Evolutionary conservation across 2,329 filamentous ascomycete genomes (phyloP).

Genomic region (Aspergillus fischeri): DNA sequence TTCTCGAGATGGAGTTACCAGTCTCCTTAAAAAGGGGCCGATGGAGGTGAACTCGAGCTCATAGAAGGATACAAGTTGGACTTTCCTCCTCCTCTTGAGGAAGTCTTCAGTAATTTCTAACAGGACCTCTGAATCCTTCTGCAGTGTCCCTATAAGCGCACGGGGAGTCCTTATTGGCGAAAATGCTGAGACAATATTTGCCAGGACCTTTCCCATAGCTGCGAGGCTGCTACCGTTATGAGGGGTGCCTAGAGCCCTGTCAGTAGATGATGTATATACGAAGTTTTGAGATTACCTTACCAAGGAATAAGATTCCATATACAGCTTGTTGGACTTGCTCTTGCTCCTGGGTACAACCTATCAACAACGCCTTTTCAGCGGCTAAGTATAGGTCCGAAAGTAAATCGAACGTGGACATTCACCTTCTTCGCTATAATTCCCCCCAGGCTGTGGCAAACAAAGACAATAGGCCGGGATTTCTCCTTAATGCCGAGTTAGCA

Average conservation of each 20-base stretch:
- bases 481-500: not conserved
- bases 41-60: conserved; percentile 5
- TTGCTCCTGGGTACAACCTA: conserved; percentile 4
- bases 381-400: not conserved
- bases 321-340: conserved; percentile 1
- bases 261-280: not conserved
- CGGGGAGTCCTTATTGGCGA: conserved; percentile 2
- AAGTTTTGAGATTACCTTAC: not conserved
- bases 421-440: conserved; percentile 9
- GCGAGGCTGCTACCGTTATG: conserved; percentile 4
- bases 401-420: not conserved
- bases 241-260: conserved; percentile 2
- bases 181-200: conserved; percentile 3
- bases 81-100: conserved; percentile 2
- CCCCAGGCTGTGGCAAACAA: conserved; percentile 7
- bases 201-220: conserved; percentile 4
- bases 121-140: conserved; percentile 5
- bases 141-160: conserved; percentile 2
- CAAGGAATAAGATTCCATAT: conserved; percentile 7
- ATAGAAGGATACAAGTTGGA: conserved; percentile 5
- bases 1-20: not conserved
- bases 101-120: conserved; percentile 7
- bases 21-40: conserved; percentile 2
- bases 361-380: conserved; percentile 1
- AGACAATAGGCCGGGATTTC: conserved; percentile 3